These are phyloP conservation scores for Exophiala viscosa DNA, from an alignment of 2,329 filamentous ascomycete species.

Conservation along the genomic window DNA sequence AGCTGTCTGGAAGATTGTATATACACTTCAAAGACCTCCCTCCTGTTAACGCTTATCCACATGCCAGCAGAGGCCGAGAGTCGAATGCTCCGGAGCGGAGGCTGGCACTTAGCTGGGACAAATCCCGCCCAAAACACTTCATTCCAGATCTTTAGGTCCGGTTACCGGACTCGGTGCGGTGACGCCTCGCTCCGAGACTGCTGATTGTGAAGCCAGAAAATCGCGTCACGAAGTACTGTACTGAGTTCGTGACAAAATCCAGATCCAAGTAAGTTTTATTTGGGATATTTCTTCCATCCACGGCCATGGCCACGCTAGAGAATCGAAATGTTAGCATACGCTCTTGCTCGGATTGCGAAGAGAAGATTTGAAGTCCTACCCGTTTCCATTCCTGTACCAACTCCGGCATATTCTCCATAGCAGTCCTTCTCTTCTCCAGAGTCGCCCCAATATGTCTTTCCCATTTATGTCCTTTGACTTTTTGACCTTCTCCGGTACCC, in stretches of 20 bases:
- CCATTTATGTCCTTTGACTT: constrained; percentile 91
- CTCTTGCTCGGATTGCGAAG: neutral
- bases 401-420: constrained; percentile 91
- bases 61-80: too few relatives aligned
- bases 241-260: too few relatives aligned
- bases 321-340: neutral
- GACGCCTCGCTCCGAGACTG: too few relatives aligned
- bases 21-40: neutral
- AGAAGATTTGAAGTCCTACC: constrained; percentile 51
- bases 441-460: constrained; percentile 79
- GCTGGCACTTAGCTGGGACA: too few relatives aligned
- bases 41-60: too few relatives aligned
- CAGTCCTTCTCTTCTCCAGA: constrained; percentile 82
- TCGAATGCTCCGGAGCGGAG: too few relatives aligned
- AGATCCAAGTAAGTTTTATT: constrained; percentile 56
- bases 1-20: neutral
- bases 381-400: constrained; percentile 92
- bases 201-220: too few relatives aligned
- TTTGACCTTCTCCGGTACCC: constrained; percentile 87
- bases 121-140: too few relatives aligned
- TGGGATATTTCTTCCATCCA: constrained; percentile 73
- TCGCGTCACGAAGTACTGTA: too few relatives aligned
- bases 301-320: constrained; percentile 64
- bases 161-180: too few relatives aligned
- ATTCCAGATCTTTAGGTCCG: too few relatives aligned